Evolutionary conservation across 2,329 filamentous ascomycete genomes (phyloP).

Genomic region (Aspergillus latus): DNA sequence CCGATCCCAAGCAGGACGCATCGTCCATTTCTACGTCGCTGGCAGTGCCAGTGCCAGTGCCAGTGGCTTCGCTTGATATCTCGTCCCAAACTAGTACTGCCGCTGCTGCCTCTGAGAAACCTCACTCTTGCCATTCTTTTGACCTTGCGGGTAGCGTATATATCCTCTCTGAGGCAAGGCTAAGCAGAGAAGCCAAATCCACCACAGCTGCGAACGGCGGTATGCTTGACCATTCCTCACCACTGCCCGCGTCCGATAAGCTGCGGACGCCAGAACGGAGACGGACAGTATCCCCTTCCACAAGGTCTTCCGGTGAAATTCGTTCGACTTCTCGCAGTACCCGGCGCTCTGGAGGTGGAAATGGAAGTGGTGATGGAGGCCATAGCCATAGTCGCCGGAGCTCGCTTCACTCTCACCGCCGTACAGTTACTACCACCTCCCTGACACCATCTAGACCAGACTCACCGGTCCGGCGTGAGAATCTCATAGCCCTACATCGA

Average conservation of each 20-base stretch:
- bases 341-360: slow-evolving; percentile 23
- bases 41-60: background rate
- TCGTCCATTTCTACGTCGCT: background rate
- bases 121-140: slow-evolving; percentile 15
- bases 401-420: slow-evolving; percentile 32
- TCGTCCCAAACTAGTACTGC: background rate
- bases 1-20: slow-evolving; percentile 2
- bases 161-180: background rate
- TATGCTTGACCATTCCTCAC: slow-evolving; percentile 11
- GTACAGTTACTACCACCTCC: slow-evolving; percentile 25
- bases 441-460: slow-evolving; percentile 29
- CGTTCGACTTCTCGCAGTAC: slow-evolving; percentile 39
- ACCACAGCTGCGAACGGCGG: slow-evolving; percentile 9
- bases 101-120: slow-evolving; percentile 3
- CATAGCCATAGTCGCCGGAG: slow-evolving; percentile 27
- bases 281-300: slow-evolving; percentile 29
- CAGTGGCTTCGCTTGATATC: slow-evolving; percentile 10
- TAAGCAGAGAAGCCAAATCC: background rate
- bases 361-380: background rate
- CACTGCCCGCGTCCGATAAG: background rate
- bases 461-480: slow-evolving; percentile 31
- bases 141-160: slow-evolving; percentile 1
- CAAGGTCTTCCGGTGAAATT: slow-evolving; percentile 25
- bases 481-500: slow-evolving; percentile 40
- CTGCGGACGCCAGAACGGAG: slow-evolving; percentile 21